These are phyloP conservation scores for Cystobasidiaceae sp. DNA, from an alignment of 1,284 basidiomycete genomes.

Conservation along the genomic window DNA sequence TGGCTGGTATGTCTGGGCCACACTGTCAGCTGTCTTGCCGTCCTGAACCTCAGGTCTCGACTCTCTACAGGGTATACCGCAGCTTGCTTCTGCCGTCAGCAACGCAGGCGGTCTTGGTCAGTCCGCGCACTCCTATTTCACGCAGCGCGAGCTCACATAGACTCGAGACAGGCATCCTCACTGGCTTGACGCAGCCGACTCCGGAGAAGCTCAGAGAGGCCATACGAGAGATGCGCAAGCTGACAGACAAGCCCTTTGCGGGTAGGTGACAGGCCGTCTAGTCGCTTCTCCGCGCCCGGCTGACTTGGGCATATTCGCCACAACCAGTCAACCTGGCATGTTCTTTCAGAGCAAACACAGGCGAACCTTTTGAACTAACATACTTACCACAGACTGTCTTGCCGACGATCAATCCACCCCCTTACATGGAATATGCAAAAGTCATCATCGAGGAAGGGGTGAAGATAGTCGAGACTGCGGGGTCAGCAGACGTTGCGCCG, in stretches of 20 bases:
- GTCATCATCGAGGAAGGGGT: constrained; percentile 46
- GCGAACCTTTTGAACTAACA: background rate
- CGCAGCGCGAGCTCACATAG: background rate
- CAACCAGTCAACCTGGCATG: constrained; percentile 18
- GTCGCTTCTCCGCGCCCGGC: background rate
- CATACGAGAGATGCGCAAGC: constrained; percentile 68
- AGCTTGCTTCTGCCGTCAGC: constrained; percentile 1
- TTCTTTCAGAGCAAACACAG: background rate
- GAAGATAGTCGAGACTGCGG: constrained; percentile 58
- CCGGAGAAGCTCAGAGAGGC: constrained; percentile 76
- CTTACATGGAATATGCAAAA: constrained; percentile 59
- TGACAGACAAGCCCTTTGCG: constrained; percentile 65
- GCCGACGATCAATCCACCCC: constrained; percentile 83
- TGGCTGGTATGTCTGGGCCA: constrained; percentile 27
- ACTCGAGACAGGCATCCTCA: constrained; percentile 61
- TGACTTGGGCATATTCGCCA: background rate
- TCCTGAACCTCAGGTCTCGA: background rate
- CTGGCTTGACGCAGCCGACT: constrained; percentile 76
- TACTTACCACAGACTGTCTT: constrained; percentile 65
- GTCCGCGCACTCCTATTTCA: background rate
- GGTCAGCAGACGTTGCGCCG: constrained; percentile 47
- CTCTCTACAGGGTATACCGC: background rate
- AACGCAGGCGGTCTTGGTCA: constrained; percentile 3
- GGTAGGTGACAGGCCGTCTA: constrained; percentile 26
- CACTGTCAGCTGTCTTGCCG: background rate